Evolutionary conservation across 2,329 filamentous ascomycete genomes (phyloP).

Genomic region (Penicillium sclerotiorum): DNA sequence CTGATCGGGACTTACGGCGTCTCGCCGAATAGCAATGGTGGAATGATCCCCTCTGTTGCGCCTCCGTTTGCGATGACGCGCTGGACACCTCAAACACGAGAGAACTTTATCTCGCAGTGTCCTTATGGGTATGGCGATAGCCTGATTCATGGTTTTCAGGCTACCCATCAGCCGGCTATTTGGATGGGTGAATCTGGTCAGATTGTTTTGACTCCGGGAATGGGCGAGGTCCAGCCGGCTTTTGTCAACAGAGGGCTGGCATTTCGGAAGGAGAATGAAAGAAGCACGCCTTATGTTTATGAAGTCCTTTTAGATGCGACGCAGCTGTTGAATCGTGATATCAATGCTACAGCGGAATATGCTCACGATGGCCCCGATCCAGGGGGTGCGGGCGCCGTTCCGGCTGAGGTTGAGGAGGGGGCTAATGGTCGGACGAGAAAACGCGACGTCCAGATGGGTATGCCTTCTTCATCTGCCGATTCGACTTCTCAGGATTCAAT

Average conservation of each 20-base stretch:
- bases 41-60: slow-evolving; percentile 27
- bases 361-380: slow-evolving; percentile 40
- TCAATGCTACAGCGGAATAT: slow-evolving; percentile 39
- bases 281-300: slow-evolving; percentile 51
- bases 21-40: slow-evolving; percentile 24
- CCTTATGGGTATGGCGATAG: slow-evolving; percentile 50
- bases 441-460: slow-evolving; percentile 11
- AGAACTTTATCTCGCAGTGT: slow-evolving; percentile 55
- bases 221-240: slow-evolving; percentile 33
- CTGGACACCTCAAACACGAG: slow-evolving; percentile 54
- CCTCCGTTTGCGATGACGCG: slow-evolving; percentile 51
- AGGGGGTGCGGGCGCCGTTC: slow-evolving; percentile 45
- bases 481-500: slow-evolving; percentile 10
- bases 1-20: slow-evolving; percentile 24
- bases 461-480: background rate
- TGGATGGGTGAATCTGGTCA: slow-evolving; percentile 57
- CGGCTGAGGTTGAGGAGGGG: slow-evolving; percentile 40
- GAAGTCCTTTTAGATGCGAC: slow-evolving; percentile 47
- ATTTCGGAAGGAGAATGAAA: slow-evolving; percentile 49
- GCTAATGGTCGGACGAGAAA: slow-evolving; percentile 45
- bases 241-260: slow-evolving; percentile 47
- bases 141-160: slow-evolving; percentile 53
- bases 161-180: slow-evolving; percentile 56
- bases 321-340: slow-evolving; percentile 36
- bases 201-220: slow-evolving; percentile 46